A percentile compares a stretch with the other conserved stretches of the same genome.
These are phyloP conservation scores for Serendipita sp. DNA, from an alignment of 1,284 basidiomycete genomes.

Conservation along the genomic window DNA sequence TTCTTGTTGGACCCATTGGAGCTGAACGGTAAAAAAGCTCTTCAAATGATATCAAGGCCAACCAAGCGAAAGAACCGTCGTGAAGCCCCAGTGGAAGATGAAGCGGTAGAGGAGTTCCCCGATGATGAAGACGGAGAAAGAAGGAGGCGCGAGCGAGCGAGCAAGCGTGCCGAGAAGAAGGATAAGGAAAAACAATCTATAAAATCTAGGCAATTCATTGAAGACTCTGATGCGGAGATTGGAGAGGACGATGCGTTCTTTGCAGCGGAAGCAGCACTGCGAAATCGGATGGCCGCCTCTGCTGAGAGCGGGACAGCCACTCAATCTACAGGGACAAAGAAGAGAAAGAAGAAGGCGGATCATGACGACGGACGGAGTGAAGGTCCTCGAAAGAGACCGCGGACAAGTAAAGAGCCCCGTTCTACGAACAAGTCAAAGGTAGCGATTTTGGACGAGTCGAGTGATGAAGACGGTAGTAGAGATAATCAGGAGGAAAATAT, in stretches of 20 bases:
- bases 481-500: not conserved
- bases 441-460: constrained; percentile 3
- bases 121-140: constrained; percentile 20
- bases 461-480: not conserved
- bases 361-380: constrained; percentile 11
- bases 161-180: constrained; percentile 32
- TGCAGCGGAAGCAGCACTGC: constrained; percentile 47
- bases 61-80: constrained; percentile 34
- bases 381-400: not conserved
- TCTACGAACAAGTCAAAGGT: not conserved
- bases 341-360: constrained; percentile 17
- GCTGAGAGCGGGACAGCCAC: constrained; percentile 22
- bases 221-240: constrained; percentile 73
- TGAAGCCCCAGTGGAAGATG: constrained; percentile 25
- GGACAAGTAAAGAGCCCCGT: not conserved
- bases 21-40: constrained; percentile 56
- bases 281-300: constrained; percentile 38
- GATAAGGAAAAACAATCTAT: constrained; percentile 59
- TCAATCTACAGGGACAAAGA: constrained; percentile 18
- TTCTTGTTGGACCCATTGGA: constrained; percentile 63
- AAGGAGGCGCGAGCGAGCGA: constrained; percentile 28
- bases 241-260: constrained; percentile 68
- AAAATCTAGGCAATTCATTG: constrained; percentile 82
- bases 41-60: constrained; percentile 51
- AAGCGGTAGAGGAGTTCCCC: constrained; percentile 12